Conservation (phyloP, 2,329 filamentous ascomycete genomes). For the Thermoascus crustaceus region DNA sequence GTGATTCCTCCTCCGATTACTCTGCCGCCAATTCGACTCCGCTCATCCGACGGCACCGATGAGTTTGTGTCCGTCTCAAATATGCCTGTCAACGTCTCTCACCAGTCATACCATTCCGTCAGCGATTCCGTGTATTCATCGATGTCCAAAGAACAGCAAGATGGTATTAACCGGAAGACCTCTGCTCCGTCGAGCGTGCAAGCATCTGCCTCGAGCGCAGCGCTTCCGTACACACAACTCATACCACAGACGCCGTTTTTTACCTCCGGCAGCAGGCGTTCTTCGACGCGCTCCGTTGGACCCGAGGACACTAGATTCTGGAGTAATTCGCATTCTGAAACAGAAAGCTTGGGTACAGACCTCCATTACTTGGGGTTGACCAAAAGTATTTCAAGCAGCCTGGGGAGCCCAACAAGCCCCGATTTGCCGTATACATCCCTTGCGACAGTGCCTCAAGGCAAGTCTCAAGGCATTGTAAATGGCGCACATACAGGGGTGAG, state of each 20-base stretch:
- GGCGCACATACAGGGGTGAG: too few relatives aligned
- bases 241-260: conserved; percentile 8
- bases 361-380: too few relatives aligned
- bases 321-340: neutral
- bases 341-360: neutral
- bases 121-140: conserved; percentile 18
- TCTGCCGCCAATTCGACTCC: neutral
- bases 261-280: conserved; percentile 7
- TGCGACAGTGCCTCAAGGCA: too few relatives aligned
- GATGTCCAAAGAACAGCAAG: conserved; percentile 7
- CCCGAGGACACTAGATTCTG: neutral
- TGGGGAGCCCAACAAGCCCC: too few relatives aligned
- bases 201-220: conserved; percentile 7
- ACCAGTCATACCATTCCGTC: conserved; percentile 6
- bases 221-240: conserved; percentile 9
- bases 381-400: conserved; percentile 14
- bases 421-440: too few relatives aligned
- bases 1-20: too few relatives aligned
- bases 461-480: too few relatives aligned
- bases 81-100: conserved; percentile 3
- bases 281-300: conserved; percentile 4
- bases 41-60: neutral
- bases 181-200: neutral
- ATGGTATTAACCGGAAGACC: neutral
- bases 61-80: neutral